Percentiles rank a stretch among this genome's conserved stretches.
Conservation (phyloP, 1,284 basidiomycete genomes). For the Heliocybe sulcata region DNA sequence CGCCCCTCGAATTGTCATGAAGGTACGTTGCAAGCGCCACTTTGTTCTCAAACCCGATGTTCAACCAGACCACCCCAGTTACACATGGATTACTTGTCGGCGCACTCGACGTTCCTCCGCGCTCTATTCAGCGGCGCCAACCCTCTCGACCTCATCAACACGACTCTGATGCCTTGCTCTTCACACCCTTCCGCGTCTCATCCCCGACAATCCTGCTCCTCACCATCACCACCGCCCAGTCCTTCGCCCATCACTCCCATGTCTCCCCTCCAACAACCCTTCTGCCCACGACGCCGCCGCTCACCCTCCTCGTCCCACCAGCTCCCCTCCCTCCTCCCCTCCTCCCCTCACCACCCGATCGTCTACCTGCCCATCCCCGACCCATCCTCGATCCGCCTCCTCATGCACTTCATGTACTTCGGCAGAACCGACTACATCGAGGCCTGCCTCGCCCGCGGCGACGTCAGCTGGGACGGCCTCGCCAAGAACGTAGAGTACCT, state of each 20-base stretch:
- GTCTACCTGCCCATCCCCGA: conserved; percentile 75
- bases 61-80: conserved; percentile 32
- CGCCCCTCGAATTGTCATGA: conserved; percentile 50
- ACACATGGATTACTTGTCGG: conserved; percentile 64
- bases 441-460: conserved; percentile 48
- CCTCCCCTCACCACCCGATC: conserved; percentile 52
- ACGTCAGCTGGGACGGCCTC: conserved; percentile 68
- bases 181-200: conserved; percentile 6
- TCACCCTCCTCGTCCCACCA: conserved; percentile 31
- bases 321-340: conserved; percentile 59
- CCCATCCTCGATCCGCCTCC: conserved; percentile 59
- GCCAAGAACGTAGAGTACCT: conserved; percentile 80
- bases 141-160: conserved; percentile 47
- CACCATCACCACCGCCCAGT: conserved; percentile 3
- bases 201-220: background rate
- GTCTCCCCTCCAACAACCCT: conserved; percentile 4
- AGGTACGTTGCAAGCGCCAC: conserved; percentile 32
- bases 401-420: conserved; percentile 77
- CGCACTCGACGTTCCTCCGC: conserved; percentile 66
- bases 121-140: conserved; percentile 60
- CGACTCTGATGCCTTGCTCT: conserved; percentile 14
- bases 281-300: conserved; percentile 11
- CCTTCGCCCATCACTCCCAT: conserved; percentile 18
- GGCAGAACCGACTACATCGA: conserved; percentile 54
- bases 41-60: conserved; percentile 6